Conservation (phyloP, 768 basidiomycete genomes). For the Phylloporus sp. region DNA sequence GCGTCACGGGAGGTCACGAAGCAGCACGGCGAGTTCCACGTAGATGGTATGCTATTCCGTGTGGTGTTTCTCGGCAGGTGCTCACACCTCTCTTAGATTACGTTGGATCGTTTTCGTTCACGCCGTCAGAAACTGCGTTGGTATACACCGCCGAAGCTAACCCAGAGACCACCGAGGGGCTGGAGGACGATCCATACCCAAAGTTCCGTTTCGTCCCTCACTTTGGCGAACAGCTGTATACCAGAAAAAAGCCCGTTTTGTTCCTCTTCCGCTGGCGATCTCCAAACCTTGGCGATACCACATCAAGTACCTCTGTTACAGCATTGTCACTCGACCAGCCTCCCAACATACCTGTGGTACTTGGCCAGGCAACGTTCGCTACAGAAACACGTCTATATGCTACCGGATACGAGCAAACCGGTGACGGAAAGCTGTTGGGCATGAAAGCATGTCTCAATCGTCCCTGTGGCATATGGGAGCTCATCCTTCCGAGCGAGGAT, state of each 20-base stretch:
- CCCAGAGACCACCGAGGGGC: slow-evolving; percentile 11
- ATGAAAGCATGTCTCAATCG: slow-evolving; percentile 58
- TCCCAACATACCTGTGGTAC: slow-evolving; percentile 28
- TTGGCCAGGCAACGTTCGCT: slow-evolving; percentile 55
- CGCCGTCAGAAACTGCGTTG: slow-evolving; percentile 46
- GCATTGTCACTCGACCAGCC: slow-evolving; percentile 12
- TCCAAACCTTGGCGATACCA: background rate
- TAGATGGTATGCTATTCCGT: slow-evolving; percentile 43
- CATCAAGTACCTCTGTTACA: slow-evolving; percentile 7
- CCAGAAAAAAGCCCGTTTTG: slow-evolving; percentile 46
- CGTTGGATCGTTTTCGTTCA: slow-evolving; percentile 49
- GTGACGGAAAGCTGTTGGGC: slow-evolving; percentile 56
- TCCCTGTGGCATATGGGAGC: slow-evolving; percentile 51
- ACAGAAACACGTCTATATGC: slow-evolving; percentile 43
- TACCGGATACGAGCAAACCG: slow-evolving; percentile 56
- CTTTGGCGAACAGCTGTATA: slow-evolving; percentile 59
- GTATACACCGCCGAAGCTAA: slow-evolving; percentile 61
- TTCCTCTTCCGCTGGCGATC: slow-evolving; percentile 51
- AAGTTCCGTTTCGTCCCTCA: slow-evolving; percentile 54
- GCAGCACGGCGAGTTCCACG: slow-evolving; percentile 53
- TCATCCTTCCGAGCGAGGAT: slow-evolving; percentile 28
- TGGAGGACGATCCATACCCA: slow-evolving; percentile 25
- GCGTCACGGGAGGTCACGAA: slow-evolving; percentile 53
- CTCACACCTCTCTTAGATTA: slow-evolving; percentile 37
- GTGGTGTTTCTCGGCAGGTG: background rate